Base-by-base conservation (phyloP, 2,329 filamentous ascomycete species). In the Lecanosticta acicola region DNA sequence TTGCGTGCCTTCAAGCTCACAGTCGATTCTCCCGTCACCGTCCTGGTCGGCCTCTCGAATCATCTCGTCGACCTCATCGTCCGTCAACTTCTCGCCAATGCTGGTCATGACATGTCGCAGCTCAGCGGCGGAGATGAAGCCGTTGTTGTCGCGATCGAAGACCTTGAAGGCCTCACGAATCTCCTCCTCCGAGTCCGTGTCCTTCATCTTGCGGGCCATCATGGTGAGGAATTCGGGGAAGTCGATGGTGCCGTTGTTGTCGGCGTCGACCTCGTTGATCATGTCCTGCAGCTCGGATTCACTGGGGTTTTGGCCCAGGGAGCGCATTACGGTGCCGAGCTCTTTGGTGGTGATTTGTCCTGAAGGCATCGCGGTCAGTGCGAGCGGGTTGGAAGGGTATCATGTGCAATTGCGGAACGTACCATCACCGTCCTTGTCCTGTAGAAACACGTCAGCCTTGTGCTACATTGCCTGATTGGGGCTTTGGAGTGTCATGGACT, bases 191-290 rank as follows among this genome's bases (percentile, higher is more conserved):
- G 76, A 76, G 65, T 82, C 77, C 47, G 75, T 76, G 58, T 79
- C 75, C 66, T 76, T 78, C 68, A 79, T 78, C 59, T 78, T 78
- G 60, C 74, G 74, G 43, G 78, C 77, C 79, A 83, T 83, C 75
- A 83, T 80, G 55, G 75, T 77, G 49, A 82, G 73, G 68, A 83
- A 83, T 62, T 83, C 79, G 48, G 80, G 75, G 64, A 83, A 81
- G 62, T 81, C 78, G 60, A 83, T 81, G 56, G 78, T 79, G 64
- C 79, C 80, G 57, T 79, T 80, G 64, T 79, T 78, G 68, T 83
- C 78, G 55, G 74, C 70, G 56, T 83, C 80, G 51, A 81, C 78
- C 66, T 83, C 80, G 67, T 80, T 80, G 69, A 83, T 79, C 71
- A 83, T 80, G 64, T 83, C 79, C 63, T 80, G 74, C 43, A 83